Conservation (phyloP, 163 green algal species). For the Volvox carteri region DNA sequence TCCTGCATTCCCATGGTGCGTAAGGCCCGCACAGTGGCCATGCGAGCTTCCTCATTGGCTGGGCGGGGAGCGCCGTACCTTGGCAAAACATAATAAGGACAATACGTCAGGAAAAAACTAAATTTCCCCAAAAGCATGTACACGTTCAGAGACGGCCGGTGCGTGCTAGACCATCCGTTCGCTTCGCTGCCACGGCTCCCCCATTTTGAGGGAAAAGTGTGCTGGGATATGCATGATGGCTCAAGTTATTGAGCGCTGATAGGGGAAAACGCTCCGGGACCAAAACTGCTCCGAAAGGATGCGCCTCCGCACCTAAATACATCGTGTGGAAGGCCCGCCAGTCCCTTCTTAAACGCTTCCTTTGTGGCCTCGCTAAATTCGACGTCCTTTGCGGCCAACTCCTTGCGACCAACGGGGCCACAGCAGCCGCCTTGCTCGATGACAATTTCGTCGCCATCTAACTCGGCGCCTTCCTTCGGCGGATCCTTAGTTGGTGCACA, state of each 20-base stretch:
- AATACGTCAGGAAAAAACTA: too few relatives aligned
- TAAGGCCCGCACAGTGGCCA: slow-evolving; percentile 47
- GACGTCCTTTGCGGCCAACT: neutral
- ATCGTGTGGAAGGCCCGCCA: slow-evolving; percentile 20
- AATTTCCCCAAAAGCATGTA: too few relatives aligned
- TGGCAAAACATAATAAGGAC: neutral
- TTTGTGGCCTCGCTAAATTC: neutral
- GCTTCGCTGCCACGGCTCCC: too few relatives aligned
- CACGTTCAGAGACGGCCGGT: too few relatives aligned
- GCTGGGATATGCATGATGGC: too few relatives aligned
- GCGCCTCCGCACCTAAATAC: slow-evolving; percentile 11
- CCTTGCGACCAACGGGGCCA: neutral
- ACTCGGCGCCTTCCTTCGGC: neutral
- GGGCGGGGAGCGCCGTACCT: slow-evolving; percentile 42
- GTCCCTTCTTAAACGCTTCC: neutral
- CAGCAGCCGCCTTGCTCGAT: neutral
- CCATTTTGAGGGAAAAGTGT: too few relatives aligned
- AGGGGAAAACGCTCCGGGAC: too few relatives aligned
- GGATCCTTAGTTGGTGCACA: neutral
- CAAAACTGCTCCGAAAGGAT: too few relatives aligned
- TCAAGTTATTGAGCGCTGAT: too few relatives aligned
- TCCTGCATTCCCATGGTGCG: slow-evolving; percentile 9
- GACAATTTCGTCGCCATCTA: neutral
- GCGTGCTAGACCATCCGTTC: too few relatives aligned
- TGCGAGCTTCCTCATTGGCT: slow-evolving; percentile 46